Evolutionary conservation across 495 filamentous ascomycete species (phyloP), one percentile per base, ranked within the genome.

Genomic region (Penicillium chermesinum): DNA sequence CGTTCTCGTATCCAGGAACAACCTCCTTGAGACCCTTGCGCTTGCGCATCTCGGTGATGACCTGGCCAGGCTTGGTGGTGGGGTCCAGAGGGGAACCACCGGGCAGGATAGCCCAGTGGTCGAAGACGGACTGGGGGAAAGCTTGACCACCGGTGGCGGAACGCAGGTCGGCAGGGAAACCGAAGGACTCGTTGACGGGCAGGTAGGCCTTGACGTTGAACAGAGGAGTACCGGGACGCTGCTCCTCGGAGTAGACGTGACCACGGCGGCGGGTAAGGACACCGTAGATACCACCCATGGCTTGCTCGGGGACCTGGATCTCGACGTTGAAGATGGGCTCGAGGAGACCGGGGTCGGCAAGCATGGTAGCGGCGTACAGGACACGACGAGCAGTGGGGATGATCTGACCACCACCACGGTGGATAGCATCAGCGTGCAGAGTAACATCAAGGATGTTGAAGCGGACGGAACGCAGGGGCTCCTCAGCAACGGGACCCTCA

Each of bases 271-370:
- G 88, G 76, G 94, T 96, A 57, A 99, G 87, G 69, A 97, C 93
- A 84, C 93, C 93, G 73, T 99, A 99, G 74, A 99, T 96, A 80
- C 94, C 94, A 78, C 93, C 93, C 93, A 97, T 97, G 67, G 93
- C 93, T 64, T 84, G 80, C 79, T 99, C 94, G 57, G 94, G 94
- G 44, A 99, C 93, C 77, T 95, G 89, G 71, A 98, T 98, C 74
- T 98, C 93, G 70, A 95, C 88, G 73, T 96, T 80, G 86, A 90
- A 99, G 77, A 99, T 86, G 63, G 93, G 93, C 82, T 99, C 93
- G 58, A 89, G 81, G 46, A 99, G 81, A 70, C 81, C 80, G 51
- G 93, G 93, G 45, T 95, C 79, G 55, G 93, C 93, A 57, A 97
- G 85, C 52, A 99, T 83, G 44, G 89, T 72, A 59, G 93, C 82